Conservation (phyloP, 129 eudicot species). For the Lactuca saligna region DNA sequence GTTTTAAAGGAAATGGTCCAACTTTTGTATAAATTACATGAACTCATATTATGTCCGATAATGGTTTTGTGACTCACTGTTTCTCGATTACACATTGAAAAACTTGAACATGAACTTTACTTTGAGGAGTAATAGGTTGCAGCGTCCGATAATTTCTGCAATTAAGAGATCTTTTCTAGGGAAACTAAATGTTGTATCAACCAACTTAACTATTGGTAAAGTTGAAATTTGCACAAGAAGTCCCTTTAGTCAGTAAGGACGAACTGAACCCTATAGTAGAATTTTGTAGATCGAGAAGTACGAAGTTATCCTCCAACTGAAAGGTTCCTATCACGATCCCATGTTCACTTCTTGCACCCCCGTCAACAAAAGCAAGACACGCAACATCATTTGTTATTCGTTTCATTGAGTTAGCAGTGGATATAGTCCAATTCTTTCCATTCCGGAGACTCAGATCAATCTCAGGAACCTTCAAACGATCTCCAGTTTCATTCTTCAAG, state of each 20-base stretch:
- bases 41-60: neutral
- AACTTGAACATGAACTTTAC: too few species aligned
- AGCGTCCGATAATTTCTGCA: neutral
- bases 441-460: slow-evolving; percentile 21
- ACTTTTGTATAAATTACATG: neutral
- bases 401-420: slow-evolving; percentile 27
- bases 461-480: slow-evolving; percentile 23
- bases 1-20: neutral
- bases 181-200: neutral
- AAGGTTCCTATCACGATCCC: slow-evolving; percentile 30
- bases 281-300: slow-evolving; percentile 32
- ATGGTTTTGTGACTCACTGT: neutral
- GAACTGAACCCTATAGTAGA: slow-evolving; percentile 38
- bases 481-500: neutral
- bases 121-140: neutral
- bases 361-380: slow-evolving; percentile 36
- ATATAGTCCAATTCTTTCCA: slow-evolving; percentile 26
- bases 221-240: slow-evolving; percentile 37
- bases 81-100: neutral
- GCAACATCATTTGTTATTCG: slow-evolving; percentile 17
- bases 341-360: slow-evolving; percentile 18
- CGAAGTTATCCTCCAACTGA: slow-evolving; percentile 32
- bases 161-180: neutral
- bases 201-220: slow-evolving; percentile 12
- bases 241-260: slow-evolving; percentile 15